Percentiles rank a stretch among this genome's conserved stretches.
These are phyloP conservation scores for Huiozyma naganishii DNA, from an alignment of 805 yeast species.

Conservation along the genomic window DNA sequence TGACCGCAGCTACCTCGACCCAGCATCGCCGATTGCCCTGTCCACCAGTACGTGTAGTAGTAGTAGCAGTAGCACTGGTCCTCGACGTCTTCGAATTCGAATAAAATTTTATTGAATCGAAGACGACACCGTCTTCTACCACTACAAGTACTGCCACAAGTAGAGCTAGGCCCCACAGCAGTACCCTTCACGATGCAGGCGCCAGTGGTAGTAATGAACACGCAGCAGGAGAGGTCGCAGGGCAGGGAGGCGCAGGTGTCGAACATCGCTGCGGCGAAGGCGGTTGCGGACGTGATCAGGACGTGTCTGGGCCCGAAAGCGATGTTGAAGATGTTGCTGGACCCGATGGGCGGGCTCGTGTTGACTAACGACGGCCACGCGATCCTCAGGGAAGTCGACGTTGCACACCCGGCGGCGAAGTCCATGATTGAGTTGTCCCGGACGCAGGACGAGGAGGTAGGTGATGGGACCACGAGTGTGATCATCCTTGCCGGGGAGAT, in stretches of 20 bases:
- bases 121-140: too few species aligned
- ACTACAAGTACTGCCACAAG: too few species aligned
- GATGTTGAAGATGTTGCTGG: conserved; percentile 94
- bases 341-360: conserved; percentile 90
- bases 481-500: conserved; percentile 96
- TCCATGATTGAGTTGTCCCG: conserved; percentile 94
- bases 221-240: conserved; percentile 83
- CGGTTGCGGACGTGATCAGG: conserved; percentile 94
- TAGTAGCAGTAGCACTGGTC: too few species aligned
- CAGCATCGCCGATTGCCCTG: not conserved
- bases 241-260: conserved; percentile 97
- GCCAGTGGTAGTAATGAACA: conserved; percentile 76
- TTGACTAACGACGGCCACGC: conserved; percentile 98
- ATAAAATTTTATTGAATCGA: too few species aligned
- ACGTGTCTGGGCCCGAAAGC: conserved; percentile 99
- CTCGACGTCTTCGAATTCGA: too few species aligned
- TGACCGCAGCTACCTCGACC: not conserved
- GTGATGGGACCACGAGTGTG: conserved; percentile 97
- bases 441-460: conserved; percentile 97
- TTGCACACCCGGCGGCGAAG: conserved; percentile 97
- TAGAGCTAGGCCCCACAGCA: too few species aligned
- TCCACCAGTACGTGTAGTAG: too few species aligned
- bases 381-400: conserved; percentile 90
- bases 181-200: conserved; percentile 44
- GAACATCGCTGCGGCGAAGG: conserved; percentile 98